Evolutionary conservation across 169 alveolate genomes (phyloP).

Genomic region (Plasmodium vinckei): DNA sequence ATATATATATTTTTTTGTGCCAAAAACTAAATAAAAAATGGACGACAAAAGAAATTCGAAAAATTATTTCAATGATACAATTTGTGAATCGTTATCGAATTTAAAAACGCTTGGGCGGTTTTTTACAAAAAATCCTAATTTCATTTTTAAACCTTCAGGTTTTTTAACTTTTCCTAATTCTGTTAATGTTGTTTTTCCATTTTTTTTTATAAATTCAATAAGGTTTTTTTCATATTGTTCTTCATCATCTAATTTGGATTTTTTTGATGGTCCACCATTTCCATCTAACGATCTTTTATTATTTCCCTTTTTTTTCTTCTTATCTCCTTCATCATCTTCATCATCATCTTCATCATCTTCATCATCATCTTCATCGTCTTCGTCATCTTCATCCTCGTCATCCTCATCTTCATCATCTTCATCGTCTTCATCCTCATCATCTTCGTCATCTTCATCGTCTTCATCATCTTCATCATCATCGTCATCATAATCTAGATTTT

Average conservation of each 20-base stretch:
- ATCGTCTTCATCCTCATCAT: conserved; percentile 54
- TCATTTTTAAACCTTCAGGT: conserved; percentile 85
- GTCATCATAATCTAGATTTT: conserved; percentile 76
- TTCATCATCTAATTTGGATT: conserved; percentile 68
- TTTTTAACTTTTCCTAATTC: conserved; percentile 87
- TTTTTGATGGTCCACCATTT: conserved; percentile 60
- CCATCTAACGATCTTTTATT: conserved; percentile 68
- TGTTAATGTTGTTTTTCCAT: conserved; percentile 87
- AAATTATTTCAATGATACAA: conserved; percentile 56
- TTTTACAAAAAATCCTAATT: conserved; percentile 86
- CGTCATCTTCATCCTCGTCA: conserved; percentile 83
- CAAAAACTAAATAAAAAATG: neutral
- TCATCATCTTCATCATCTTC: conserved; percentile 83
- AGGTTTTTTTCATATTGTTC: conserved; percentile 80
- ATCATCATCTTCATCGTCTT: conserved; percentile 79
- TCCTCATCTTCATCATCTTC: conserved; percentile 82
- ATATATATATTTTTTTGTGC: neutral
- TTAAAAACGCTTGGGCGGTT: conserved; percentile 80
- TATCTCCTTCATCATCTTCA: conserved; percentile 80
- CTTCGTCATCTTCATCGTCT: conserved; percentile 79
- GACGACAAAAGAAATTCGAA: neutral
- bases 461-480: conserved; percentile 78
- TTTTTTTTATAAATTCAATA: conserved; percentile 84
- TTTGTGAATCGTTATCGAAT: conserved; percentile 76
- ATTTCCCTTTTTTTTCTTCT: conserved; percentile 81